phyloP scores from a whole-genome alignment of 306 rosid genomes.

The Cucurbita moschata region DNA sequence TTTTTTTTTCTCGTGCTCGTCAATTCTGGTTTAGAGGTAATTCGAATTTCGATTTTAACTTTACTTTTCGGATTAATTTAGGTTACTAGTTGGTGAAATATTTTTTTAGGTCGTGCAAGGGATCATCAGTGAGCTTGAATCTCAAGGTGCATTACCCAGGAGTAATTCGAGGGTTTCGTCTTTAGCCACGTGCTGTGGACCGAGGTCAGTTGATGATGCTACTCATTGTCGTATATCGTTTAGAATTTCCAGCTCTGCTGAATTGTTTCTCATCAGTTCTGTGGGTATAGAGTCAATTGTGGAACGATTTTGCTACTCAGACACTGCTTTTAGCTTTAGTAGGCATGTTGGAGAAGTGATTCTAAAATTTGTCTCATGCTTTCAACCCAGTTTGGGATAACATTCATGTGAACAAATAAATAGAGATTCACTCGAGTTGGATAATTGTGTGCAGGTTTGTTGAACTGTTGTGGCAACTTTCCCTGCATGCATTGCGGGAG shows the following conservation, averaged over 20 bases:
- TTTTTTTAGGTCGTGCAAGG: constrained; percentile 73
- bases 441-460: constrained; percentile 60
- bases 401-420: not conserved
- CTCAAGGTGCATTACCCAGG: constrained; percentile 96
- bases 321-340: not conserved
- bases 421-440: not conserved
- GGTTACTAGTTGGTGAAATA: constrained; percentile 9
- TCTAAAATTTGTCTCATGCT: not conserved
- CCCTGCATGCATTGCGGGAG: constrained; percentile 95
- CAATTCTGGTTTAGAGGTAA: not conserved
- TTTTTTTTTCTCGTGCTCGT: not conserved
- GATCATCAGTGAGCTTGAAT: constrained; percentile 93
- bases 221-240: not conserved
- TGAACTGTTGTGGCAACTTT: constrained; percentile 97
- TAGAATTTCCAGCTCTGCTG: not conserved
- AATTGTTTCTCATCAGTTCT: constrained; percentile 4
- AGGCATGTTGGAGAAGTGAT: not conserved
- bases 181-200: constrained; percentile 98
- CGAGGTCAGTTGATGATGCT: constrained; percentile 49
- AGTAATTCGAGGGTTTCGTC: constrained; percentile 98
- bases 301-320: not conserved
- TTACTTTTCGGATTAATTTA: not conserved
- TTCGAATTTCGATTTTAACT: not conserved
- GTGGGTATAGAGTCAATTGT: not conserved
- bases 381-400: not conserved